Evolutionary conservation across 129 eudicot species (phyloP).

Genomic region (Centrapalus pauciflorus): DNA sequence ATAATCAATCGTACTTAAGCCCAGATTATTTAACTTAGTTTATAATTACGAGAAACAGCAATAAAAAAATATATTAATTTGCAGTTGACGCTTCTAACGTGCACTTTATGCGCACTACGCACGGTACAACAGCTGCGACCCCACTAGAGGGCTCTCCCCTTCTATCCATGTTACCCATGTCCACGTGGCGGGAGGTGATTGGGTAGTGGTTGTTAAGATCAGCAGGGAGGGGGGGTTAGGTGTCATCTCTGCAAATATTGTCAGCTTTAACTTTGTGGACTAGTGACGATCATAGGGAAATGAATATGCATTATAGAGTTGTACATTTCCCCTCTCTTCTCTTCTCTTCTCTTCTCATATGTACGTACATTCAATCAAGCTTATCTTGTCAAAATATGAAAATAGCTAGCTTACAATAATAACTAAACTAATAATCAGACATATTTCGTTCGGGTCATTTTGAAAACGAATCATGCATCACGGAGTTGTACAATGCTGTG

Average conservation of each 20-base stretch:
- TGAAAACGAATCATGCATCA: no score
- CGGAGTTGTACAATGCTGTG: no score
- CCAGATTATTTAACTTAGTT: neutral
- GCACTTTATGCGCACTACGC: slow-evolving; percentile 19
- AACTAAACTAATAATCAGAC: no score
- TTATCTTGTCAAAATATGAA: no score
- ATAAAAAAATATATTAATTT: neutral
- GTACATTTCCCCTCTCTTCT: no score
- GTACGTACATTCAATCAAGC: no score
- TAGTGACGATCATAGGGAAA: slow-evolving; percentile 1
- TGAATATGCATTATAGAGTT: slow-evolving; percentile 6
- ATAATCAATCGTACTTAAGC: slow-evolving; percentile 14
- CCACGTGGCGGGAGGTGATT: neutral
- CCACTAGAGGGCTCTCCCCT: slow-evolving; percentile 15
- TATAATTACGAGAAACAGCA: slow-evolving; percentile 5
- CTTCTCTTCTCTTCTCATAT: no score
- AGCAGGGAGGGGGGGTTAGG: neutral
- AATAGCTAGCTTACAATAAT: no score
- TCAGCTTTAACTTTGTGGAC: slow-evolving; percentile 19
- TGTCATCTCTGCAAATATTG: neutral
- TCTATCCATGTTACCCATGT: slow-evolving; percentile 17
- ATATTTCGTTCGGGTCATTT: no score
- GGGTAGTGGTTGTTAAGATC: neutral
- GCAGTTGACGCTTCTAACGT: neutral
- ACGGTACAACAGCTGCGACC: slow-evolving; percentile 10